phyloP scores from a whole-genome alignment of 192 early-diverging fungal genomes.

The Coemansia sp. region DNA sequence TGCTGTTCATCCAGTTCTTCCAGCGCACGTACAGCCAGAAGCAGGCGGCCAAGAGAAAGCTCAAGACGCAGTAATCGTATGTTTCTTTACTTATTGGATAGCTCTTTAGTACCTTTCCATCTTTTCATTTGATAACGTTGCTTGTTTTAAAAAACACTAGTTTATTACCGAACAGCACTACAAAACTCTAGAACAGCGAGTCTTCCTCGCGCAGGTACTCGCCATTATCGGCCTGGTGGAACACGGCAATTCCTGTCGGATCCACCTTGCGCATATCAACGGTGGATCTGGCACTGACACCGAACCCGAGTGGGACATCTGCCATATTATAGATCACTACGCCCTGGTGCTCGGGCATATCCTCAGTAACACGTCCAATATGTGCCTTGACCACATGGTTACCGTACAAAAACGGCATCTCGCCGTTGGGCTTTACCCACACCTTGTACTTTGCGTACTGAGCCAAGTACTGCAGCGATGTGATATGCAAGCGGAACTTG shows the following conservation, averaged over 20 bases:
- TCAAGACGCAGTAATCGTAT: conserved; percentile 47
- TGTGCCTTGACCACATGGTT: conserved; percentile 98
- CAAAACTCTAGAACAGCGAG: conserved; percentile 60
- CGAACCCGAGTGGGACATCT: conserved; percentile 95
- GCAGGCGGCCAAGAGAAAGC: conserved; percentile 39
- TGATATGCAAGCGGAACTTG: conserved; percentile 95
- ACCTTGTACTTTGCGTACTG: conserved; percentile 98
- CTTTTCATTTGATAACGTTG: neutral
- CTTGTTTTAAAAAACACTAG: neutral
- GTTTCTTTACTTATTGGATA: neutral
- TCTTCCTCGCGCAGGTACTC: conserved; percentile 88
- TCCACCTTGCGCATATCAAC: conserved; percentile 89
- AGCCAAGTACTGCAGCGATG: conserved; percentile 85
- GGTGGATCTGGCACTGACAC: conserved; percentile 92
- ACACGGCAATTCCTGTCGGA: conserved; percentile 90
- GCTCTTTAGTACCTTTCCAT: neutral
- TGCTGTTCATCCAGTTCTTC: conserved; percentile 92
- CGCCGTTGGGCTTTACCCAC: conserved; percentile 99
- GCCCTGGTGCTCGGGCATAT: conserved; percentile 97
- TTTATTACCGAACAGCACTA: conserved; percentile 4
- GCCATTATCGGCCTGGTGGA: conserved; percentile 97
- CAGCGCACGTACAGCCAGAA: conserved; percentile 73
- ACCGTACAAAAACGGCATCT: conserved; percentile 98
- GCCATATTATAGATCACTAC: conserved; percentile 92
- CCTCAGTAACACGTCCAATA: conserved; percentile 94